A percentile compares a stretch with the other conserved stretches of the same genome.
Conservation (phyloP, 805 yeast genomes). For the Yamadazyma tumulicola region DNA sequence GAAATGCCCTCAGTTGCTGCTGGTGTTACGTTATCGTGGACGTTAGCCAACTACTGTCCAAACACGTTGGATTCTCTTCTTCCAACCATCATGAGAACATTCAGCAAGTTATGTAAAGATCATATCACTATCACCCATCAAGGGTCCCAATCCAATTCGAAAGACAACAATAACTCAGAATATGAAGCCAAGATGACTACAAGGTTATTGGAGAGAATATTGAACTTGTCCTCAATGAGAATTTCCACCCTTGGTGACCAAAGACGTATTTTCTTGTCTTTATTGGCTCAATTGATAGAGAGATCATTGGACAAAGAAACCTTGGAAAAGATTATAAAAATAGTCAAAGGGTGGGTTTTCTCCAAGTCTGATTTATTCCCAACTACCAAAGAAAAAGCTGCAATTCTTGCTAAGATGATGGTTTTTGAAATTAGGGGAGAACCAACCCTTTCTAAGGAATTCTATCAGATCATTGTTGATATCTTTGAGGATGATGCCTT, state of each 20-base stretch:
- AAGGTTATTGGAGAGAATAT: slow-evolving; percentile 66
- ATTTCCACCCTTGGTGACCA: slow-evolving; percentile 90
- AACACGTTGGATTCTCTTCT: slow-evolving; percentile 69
- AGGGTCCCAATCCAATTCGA: slow-evolving; percentile 33
- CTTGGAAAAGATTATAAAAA: slow-evolving; percentile 66
- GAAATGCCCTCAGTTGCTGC: slow-evolving; percentile 79
- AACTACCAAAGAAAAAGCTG: slow-evolving; percentile 93
- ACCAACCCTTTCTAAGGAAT: slow-evolving; percentile 67
- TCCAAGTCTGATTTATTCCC: slow-evolving; percentile 82
- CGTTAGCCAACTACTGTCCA: slow-evolving; percentile 72
- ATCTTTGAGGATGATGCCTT: slow-evolving; percentile 78
- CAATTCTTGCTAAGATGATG: slow-evolving; percentile 88
- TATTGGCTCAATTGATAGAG: slow-evolving; percentile 87
- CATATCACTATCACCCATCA: slow-evolving; percentile 66
- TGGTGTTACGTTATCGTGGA: slow-evolving; percentile 80
- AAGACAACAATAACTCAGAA: slow-evolving; percentile 42
- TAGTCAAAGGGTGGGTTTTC: slow-evolving; percentile 89
- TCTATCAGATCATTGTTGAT: slow-evolving; percentile 81
- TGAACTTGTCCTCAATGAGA: slow-evolving; percentile 74
- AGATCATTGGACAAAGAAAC: slow-evolving; percentile 77
- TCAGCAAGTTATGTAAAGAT: slow-evolving; percentile 86
- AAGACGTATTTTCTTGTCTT: slow-evolving; percentile 79
- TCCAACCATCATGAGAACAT: slow-evolving; percentile 77
- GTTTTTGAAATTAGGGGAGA: slow-evolving; percentile 88
- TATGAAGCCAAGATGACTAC: slow-evolving; percentile 80